Base-by-base conservation (phyloP, 176 grass and related monocot genomes). In the Oryza meyeriana region DNA sequence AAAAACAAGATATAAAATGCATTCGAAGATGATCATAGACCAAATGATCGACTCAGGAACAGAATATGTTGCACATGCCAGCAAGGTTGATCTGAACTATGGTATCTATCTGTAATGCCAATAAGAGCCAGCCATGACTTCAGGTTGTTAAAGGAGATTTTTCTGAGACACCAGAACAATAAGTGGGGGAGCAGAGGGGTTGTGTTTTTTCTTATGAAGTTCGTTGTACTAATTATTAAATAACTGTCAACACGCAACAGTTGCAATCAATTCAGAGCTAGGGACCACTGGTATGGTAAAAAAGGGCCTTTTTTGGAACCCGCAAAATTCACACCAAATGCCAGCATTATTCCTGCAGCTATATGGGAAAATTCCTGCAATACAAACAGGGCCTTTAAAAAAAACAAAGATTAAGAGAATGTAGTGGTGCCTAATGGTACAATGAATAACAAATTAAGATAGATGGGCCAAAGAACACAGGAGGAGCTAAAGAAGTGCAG, bases 1-100 rank as follows among this genome's bases (percentile, higher is more conserved):
- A 31, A 42, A 81, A 74, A 66, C 14, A 44, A 52, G 31, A 67
- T 88, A 63, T 12, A 58, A 55, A 88, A 62, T 20, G 3, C 18
- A 72, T 64, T 9, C 50, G 3, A 62, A 45, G 22, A 25, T 40
- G 25, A 42, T 66, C 0, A 63, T 6, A 70, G 50, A 55, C 9
- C 45, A 55, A 55, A 20, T 52, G 55, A 52, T 78, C 16, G 65
- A 71, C 16, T 39, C 4, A 11, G 64, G 10, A 77, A 71, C 1
- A 13, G 8, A 69, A 62, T 61, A 76, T 81, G 29, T 12, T 82
- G 64, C 16, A 41, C 13, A 24, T 25, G 20, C 10, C 66, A 83
- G 12, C 12, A 77, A 71, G 40, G 26, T 13, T 24, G 31, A 31
- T 55, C 12, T 62, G 13, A 76, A 57, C 11, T 31, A 82, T 48